Conservation (phyloP, 2,329 filamentous ascomycete species). For the Penicillium hesseltinei region DNA sequence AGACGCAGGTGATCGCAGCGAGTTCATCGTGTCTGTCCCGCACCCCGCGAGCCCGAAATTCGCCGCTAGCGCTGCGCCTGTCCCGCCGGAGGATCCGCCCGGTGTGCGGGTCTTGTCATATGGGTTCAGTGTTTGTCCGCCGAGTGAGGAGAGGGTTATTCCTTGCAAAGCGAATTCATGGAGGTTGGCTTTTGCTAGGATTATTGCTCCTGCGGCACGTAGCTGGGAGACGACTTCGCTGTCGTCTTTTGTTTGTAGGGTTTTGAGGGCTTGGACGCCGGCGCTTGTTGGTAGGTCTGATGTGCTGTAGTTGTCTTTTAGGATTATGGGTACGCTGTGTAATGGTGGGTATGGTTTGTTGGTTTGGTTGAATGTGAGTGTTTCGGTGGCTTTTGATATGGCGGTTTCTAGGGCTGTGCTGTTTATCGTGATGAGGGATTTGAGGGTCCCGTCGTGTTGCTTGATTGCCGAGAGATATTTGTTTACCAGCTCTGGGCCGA, state of each 20-base stretch:
- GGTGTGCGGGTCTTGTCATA: slow-evolving; percentile 66
- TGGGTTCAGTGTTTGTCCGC: slow-evolving; percentile 64
- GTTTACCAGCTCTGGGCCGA: slow-evolving; percentile 55
- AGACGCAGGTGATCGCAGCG: slow-evolving; percentile 59
- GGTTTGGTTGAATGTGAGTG: not conserved
- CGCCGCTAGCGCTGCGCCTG: slow-evolving; percentile 58
- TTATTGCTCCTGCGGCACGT: slow-evolving; percentile 53
- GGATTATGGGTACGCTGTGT: slow-evolving; percentile 60
- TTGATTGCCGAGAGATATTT: slow-evolving; percentile 59
- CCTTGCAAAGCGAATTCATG: slow-evolving; percentile 66
- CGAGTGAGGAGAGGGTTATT: slow-evolving; percentile 60
- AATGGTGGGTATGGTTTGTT: slow-evolving; percentile 32
- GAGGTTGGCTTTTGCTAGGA: slow-evolving; percentile 61
- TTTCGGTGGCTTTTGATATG: slow-evolving; percentile 47
- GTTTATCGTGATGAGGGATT: slow-evolving; percentile 54
- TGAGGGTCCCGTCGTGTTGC: slow-evolving; percentile 55
- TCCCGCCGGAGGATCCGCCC: slow-evolving; percentile 63
- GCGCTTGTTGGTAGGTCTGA: slow-evolving; percentile 58
- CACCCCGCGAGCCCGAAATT: slow-evolving; percentile 59
- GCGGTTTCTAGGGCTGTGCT: slow-evolving; percentile 53
- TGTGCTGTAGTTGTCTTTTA: slow-evolving; percentile 66
- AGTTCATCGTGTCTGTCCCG: slow-evolving; percentile 63
- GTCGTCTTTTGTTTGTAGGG: slow-evolving; percentile 44
- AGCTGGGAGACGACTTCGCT: slow-evolving; percentile 53
- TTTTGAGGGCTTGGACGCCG: slow-evolving; percentile 51